Base-by-base conservation (phyloP, 75 land plant genomes). In the Ceratopteris richardii region DNA sequence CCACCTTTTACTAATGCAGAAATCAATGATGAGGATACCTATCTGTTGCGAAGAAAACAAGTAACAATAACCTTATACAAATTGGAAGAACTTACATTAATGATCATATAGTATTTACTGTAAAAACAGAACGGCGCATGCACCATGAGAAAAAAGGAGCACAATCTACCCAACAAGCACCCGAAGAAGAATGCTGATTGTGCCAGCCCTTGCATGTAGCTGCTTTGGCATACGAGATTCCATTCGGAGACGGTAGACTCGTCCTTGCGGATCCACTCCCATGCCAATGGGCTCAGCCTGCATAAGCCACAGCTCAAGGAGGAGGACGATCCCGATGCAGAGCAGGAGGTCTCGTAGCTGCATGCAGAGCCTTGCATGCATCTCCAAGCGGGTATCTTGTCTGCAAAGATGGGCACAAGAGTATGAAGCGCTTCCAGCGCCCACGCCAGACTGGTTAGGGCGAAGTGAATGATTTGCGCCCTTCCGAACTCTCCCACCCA, bases 371-470 rank as follows among this genome's bases (percentile, higher is more conserved):
- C 17, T 7, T 46, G 48, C 48, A 46, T 33, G 63, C 83, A 82
- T 48, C 43, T 28, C 81, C 81, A 82, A 0, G n/a, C 66, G 13
- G 83, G 86, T 29, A 76, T 78, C 6, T 64, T 66, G 65, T 83
- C 91, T 29, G 87, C 80, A 67, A 87, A 87, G 62, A 87, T 83
- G 79, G 78, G 74, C 55, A 83, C 87, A 81, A 87, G 77, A 42
- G 84, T 77, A 60, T 87, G 91, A 39, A 87, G 60, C 0, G 87
- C 91, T 66, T 80, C 87, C 1, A 87, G 69, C 0, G 81, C 76
- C 87, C 87, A 87, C 0, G 81, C 84, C 30, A 77, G 12, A 53
- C 70, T 80, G 9, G 77, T 68, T 4, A 87, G 62, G 18, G 80
- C 60, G 67, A 83, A 87, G 64, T 87, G 87, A 9, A 67, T 47